These are phyloP conservation scores for Platismatia glauca DNA, from an alignment of 495 filamentous ascomycete genomes.

Conservation along the genomic window DNA sequence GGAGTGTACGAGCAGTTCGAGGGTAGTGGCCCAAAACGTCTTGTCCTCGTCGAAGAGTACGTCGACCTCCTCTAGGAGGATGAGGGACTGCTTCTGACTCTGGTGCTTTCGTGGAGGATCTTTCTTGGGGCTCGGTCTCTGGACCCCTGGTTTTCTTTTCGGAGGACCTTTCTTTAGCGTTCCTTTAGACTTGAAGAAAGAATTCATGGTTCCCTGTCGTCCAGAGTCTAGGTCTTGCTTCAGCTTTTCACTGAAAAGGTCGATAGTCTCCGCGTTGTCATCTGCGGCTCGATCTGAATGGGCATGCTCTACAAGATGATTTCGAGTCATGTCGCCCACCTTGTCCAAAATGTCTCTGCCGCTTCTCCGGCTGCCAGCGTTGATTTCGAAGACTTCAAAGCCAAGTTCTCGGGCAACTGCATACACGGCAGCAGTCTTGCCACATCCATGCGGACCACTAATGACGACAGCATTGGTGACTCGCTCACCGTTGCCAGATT, in stretches of 20 bases:
- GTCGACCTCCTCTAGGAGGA: constrained; percentile 91
- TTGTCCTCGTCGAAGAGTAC: constrained; percentile 90
- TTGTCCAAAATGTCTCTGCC: constrained; percentile 86
- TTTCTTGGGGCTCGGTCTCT: constrained; percentile 22
- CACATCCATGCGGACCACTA: constrained; percentile 83
- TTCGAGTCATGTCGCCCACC: constrained; percentile 92
- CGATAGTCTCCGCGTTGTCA: constrained; percentile 28
- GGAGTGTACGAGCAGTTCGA: constrained; percentile 68
- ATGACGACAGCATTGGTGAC: constrained; percentile 60
- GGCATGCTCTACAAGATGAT: constrained; percentile 70
- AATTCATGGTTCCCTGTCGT: constrained; percentile 66
- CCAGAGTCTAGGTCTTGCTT: constrained; percentile 52
- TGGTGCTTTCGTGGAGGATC: constrained; percentile 25
- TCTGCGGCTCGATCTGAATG: constrained; percentile 25
- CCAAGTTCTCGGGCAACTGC: constrained; percentile 92
- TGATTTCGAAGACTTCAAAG: constrained; percentile 94
- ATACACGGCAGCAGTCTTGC: constrained; percentile 88
- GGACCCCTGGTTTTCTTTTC: constrained; percentile 30
- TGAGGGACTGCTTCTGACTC: constrained; percentile 83
- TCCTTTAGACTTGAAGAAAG: constrained; percentile 62
- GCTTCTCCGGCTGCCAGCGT: constrained; percentile 68
- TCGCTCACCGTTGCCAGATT: constrained; percentile 35
- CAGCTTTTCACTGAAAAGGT: constrained; percentile 34
- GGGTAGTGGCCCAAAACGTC: constrained; percentile 81
- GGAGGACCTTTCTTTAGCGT: constrained; percentile 23